phyloP scores from a whole-genome alignment of 129 eudicot species.

The Pittosporum tobira region DNA sequence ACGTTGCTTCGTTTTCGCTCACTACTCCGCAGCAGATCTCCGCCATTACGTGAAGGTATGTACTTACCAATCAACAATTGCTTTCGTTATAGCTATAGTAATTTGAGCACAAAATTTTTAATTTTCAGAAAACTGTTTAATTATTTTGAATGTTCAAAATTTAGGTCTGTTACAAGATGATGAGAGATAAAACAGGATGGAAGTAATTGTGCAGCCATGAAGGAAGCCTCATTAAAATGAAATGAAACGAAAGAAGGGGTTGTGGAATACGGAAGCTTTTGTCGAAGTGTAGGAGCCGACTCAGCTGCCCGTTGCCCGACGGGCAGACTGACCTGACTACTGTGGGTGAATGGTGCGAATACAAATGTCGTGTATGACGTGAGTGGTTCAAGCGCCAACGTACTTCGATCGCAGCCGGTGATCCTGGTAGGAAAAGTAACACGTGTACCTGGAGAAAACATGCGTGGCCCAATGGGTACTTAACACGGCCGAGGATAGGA shows the following conservation, averaged over 20 bases:
- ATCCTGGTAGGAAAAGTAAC: slow-evolving; percentile 13
- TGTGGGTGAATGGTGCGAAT: slow-evolving; percentile 4
- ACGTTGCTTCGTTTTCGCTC: slow-evolving; percentile 35
- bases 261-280: slow-evolving; percentile 27
- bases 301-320: slow-evolving; percentile 26
- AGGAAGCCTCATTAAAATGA: background rate
- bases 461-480: slow-evolving; percentile 21
- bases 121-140: background rate
- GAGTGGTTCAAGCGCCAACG: slow-evolving; percentile 38
- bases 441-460: slow-evolving; percentile 24
- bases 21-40: slow-evolving; percentile 57
- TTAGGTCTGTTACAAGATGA: too few relatives aligned
- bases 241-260: background rate
- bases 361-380: slow-evolving; percentile 33
- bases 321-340: slow-evolving; percentile 10
- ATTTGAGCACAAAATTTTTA: background rate
- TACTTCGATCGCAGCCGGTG: slow-evolving; percentile 35
- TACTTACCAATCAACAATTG: too few relatives aligned
- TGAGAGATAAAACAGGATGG: background rate
- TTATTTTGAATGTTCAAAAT: too few relatives aligned
- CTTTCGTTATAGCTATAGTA: background rate
- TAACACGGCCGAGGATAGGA: slow-evolving; percentile 1
- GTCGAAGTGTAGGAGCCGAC: slow-evolving; percentile 24
- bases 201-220: background rate
- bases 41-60: slow-evolving; percentile 52